Base-by-base conservation (phyloP, 2,329 filamentous ascomycete genomes). In the Aspergillus sp. region DNA sequence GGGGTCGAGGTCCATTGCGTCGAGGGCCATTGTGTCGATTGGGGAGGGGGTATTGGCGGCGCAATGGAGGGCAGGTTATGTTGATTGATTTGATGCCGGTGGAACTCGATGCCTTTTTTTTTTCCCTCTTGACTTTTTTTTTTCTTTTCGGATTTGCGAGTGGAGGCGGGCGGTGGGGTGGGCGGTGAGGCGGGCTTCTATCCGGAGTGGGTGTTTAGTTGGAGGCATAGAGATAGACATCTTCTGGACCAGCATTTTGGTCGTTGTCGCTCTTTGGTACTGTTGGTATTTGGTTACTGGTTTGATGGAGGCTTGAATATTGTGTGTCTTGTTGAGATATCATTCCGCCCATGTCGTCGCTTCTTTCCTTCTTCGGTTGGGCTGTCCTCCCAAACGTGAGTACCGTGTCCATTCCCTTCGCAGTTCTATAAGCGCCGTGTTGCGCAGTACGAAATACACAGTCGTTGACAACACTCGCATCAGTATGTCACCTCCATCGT, bases 401-500 rank as follows among this genome's bases (percentile, higher is more conserved):
- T 71, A 49, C 47, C 47, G 25, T 30, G 23, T 49, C 47, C 23
- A 48, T 51, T 47, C 21, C 23, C 39, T 15, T 32, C 38, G 27
- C 30, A 5, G 1, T 36, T 36, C 11, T 10, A 17, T 13, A 44
- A 44, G 17, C 41, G 41, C 41, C 19, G 8, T 21, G 17, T 6
- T 21, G 41, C 41, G 41, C 41, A 44, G 17, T 6, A 13, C 2
- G 8, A 13, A 11, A 21, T 13, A 8, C n/a, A 21, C 39, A 44
- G 0, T 44, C 11, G 5, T 21, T 44, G 23, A 44, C 17, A 8
- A 21, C 41, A 13, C 6, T 44, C 41, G 7, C 39, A 42, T 36
- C 53, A 96, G 91, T 86, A 94, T 68, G 89, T 88, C 52, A 93
- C 92, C 39, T 86, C 86, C 64, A 90, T 89, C 80, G 75, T 90